Evolutionary conservation across 306 rosid genomes (phyloP), one percentile per base, ranked within the genome.

Genomic region (Carpinus fangiana): DNA sequence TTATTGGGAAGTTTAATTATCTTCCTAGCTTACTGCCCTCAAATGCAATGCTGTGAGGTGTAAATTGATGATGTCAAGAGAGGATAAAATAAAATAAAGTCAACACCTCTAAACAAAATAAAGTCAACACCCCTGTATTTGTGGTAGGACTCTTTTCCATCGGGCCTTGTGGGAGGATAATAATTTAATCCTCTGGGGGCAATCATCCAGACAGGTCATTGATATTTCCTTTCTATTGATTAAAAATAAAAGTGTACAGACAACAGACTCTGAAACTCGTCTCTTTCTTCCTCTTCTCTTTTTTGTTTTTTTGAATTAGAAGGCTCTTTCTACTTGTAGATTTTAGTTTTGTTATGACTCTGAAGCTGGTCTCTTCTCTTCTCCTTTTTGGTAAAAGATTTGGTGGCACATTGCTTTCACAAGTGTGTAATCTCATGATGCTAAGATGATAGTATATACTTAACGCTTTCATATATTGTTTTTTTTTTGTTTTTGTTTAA

Each of bases 361-460:
- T 36, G 43, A 64, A 64, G 70, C 70, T 64, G 20, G 41, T 17
- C 45, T 64, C 14, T 62, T 64, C 18, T 16, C 21, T 64, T 64
- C 70, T 31, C 70, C n/a, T 16, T 34, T 31, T 31, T 62, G 46
- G 4, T 64, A 14, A 64, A 23, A 14, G 70, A 64, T 64, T 34
- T 34, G 70, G 70, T 64, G 20, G 4, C 46, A 13, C 21, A 64
- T 64, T 64, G 46, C 70, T 64, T 64, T 64, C 70, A 34, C n/a
- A 36, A 64, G 46, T 13, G 12, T 34, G 31, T 34, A 3, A 64
- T 64, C 70, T 31, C 21, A 12, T 28, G 36, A 36, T 62, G 43
- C 45, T 62, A 9, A 14, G 64, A n/a, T 57, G n/a, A 62, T 62
- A 14, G 26, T 62, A 28, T 62, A 13, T 62, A 36, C 46, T 14